Evolutionary conservation across 2,329 filamentous ascomycete species (phyloP).

Genomic region (Sphaerostilbella broomeana): DNA sequence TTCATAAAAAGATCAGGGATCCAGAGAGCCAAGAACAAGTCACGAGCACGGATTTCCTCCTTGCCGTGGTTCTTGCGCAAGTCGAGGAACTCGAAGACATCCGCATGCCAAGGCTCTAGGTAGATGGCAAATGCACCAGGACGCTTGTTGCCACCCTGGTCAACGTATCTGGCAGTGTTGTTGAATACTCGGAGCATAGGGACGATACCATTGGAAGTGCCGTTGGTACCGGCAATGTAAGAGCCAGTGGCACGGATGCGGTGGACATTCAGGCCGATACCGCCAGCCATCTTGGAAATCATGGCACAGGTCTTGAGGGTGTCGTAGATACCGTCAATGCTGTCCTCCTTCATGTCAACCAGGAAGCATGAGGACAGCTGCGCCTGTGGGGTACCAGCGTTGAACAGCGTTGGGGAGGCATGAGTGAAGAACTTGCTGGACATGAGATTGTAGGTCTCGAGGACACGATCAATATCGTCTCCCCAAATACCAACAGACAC

Average conservation of each 20-base stretch:
- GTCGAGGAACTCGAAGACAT: conserved; percentile 96
- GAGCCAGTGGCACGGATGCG: conserved; percentile 95
- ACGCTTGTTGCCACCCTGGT: conserved; percentile 98
- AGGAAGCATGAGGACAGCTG: conserved; percentile 98
- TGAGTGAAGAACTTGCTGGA: conserved; percentile 98
- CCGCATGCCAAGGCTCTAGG: conserved; percentile 96
- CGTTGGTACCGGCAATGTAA: conserved; percentile 97
- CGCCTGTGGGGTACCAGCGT: conserved; percentile 87
- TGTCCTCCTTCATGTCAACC: conserved; percentile 99
- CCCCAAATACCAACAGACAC: conserved; percentile 96
- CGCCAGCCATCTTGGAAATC: conserved; percentile 99
- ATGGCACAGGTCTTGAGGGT: conserved; percentile 98
- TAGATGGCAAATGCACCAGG: conserved; percentile 98
- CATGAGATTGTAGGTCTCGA: conserved; percentile 99
- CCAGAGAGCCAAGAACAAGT: conserved; percentile 97
- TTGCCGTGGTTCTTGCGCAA: conserved; percentile 99
- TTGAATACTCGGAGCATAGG: conserved; percentile 99
- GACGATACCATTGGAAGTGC: conserved; percentile 93
- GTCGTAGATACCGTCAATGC: conserved; percentile 98
- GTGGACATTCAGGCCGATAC: conserved; percentile 94
- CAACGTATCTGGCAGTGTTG: conserved; percentile 97
- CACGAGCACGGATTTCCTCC: conserved; percentile 92
- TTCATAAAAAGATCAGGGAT: conserved; percentile 99
- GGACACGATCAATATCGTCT: conserved; percentile 85
- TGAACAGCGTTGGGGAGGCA: conserved; percentile 96